phyloP scores from a whole-genome alignment of 176 grass and related monocot genomes.

The Bonia amplexicaulis region DNA sequence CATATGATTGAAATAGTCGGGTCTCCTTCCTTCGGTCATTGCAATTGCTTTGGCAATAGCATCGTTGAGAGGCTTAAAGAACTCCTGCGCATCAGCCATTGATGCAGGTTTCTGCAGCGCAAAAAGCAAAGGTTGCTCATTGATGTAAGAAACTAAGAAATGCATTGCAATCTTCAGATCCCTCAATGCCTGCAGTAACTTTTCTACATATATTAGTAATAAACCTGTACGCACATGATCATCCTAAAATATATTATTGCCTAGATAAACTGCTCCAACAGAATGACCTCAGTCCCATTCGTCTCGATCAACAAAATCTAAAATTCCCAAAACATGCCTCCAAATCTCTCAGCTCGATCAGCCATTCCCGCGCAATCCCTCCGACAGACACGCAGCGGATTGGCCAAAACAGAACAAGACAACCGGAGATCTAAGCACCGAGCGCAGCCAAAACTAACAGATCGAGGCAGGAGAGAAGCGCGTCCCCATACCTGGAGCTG shows the following conservation, averaged over 20 bases:
- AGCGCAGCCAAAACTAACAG: neutral
- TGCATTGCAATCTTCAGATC: slow-evolving; percentile 11
- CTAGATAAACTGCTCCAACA: neutral
- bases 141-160: neutral
- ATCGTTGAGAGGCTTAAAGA: slow-evolving; percentile 79
- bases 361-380: neutral
- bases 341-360: slow-evolving; percentile 3
- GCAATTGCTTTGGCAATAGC: slow-evolving; percentile 54
- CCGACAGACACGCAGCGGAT: neutral
- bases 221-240: neutral
- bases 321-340: neutral
- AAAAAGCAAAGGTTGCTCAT: neutral
- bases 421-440: slow-evolving; percentile 6
- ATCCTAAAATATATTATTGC: neutral
- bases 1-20: slow-evolving; percentile 88
- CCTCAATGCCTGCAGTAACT: neutral
- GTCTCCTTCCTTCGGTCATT: slow-evolving; percentile 89
- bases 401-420: neutral
- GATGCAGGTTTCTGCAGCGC: slow-evolving; percentile 75
- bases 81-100: slow-evolving; percentile 53
- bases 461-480: slow-evolving; percentile 1
- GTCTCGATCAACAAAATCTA: neutral
- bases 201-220: neutral
- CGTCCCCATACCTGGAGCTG: slow-evolving; percentile 50
- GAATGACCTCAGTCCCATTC: neutral